Evolutionary conservation across 2,329 filamentous ascomycete species (phyloP), one percentile per base, ranked within the genome.

Genomic region (Monosporascus sp.): DNA sequence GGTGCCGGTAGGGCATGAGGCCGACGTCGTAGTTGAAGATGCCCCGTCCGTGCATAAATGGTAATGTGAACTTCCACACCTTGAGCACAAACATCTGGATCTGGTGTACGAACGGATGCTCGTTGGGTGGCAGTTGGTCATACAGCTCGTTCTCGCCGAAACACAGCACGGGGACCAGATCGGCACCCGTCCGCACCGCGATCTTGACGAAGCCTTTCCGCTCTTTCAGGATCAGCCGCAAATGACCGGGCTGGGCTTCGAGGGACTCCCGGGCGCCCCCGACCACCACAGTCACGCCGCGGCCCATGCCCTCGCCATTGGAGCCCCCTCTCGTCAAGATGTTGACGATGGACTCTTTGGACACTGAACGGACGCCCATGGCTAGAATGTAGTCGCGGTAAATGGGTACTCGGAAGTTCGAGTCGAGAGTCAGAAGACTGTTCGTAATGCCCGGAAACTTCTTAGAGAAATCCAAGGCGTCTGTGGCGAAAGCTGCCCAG

Each of bases 21-120:
- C 94, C 94, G 15, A 97, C 90, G 69, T 99, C 94, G 67, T 99
- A 97, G 71, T 99, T 99, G 74, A 97, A 96, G 41, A 97, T 86
- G 14, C 93, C 93, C 25, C 92, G 77, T 3, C 92, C 93, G 69
- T 96, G 91, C 64, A 97, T 88, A 27, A 96, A 80, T 1, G 94
- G 92, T 11, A 97, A 79, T 0, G 94, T 97, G 65, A 97, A 99
- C 50, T 95, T 95, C 77, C 95, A 85, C 6, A 88, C 76, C 61
- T 87, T 88, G 72, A 97, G 93, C 53, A 95, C 76, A 27, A 91
- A 74, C 74, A 96, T 84, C 72, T 99, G 94, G 38, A 89, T 72
- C 65, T 83, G 85, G 74, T 93, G 88, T 51, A 97, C 82, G 55
- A 83, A 75, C 1, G 93, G 91, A 65, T 96, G 90, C 35, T 83